phyloP scores from a whole-genome alignment of 1,284 basidiomycete species.

The Quambalaria eucalypti region DNA sequence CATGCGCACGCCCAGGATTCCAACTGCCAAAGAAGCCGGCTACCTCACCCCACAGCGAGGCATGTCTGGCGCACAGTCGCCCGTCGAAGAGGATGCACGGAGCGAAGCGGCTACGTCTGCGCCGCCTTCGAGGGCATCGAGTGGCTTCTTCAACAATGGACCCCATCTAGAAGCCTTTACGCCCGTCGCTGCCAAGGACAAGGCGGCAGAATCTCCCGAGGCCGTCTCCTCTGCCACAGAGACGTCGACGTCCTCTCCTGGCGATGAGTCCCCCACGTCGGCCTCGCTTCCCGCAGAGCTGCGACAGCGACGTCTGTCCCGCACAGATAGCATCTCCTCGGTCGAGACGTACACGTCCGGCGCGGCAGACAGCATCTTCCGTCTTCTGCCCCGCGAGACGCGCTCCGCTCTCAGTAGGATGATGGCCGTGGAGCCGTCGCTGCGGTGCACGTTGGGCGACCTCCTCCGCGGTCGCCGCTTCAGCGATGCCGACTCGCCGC shows the following conservation, averaged over 20 bases:
- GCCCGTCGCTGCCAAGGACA: not conserved
- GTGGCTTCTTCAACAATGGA: not conserved
- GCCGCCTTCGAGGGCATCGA: not conserved
- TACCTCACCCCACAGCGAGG: constrained; percentile 35
- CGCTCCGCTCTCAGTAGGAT: constrained; percentile 73
- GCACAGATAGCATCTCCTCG: constrained; percentile 50
- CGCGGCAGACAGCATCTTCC: constrained; percentile 92
- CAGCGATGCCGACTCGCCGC: constrained; percentile 32
- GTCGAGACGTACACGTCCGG: constrained; percentile 66
- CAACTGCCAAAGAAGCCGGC: constrained; percentile 34
- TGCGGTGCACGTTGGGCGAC: constrained; percentile 87
- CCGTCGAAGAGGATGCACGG: constrained; percentile 15
- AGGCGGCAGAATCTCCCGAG: not conserved
- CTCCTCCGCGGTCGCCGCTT: constrained; percentile 64
- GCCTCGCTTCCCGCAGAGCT: not conserved
- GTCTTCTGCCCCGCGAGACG: constrained; percentile 82
- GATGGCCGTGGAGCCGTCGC: constrained; percentile 79
- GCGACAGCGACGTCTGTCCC: constrained; percentile 1
- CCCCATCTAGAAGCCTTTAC: not conserved
- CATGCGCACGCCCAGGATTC: constrained; percentile 17
- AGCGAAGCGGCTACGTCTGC: constrained; percentile 8
- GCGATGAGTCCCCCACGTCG: not conserved
- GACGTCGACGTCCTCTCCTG: not conserved
- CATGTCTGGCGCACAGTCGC: constrained; percentile 21
- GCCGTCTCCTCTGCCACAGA: not conserved